These are phyloP conservation scores for Panicum hallii DNA, from an alignment of 202 grass and related monocot genomes.

Conservation along the genomic window DNA sequence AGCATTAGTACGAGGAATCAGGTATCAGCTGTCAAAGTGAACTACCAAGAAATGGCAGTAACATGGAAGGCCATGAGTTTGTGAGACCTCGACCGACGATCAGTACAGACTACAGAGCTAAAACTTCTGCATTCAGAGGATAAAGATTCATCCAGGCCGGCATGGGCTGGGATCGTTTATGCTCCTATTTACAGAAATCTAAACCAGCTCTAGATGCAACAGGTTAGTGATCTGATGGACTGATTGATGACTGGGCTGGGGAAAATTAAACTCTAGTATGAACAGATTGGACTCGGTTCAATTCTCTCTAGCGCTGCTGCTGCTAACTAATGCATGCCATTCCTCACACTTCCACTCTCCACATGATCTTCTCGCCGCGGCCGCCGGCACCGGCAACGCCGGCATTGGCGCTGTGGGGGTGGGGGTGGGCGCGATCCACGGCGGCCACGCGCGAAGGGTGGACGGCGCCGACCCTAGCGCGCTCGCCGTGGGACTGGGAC, in stretches of 20 bases:
- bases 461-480: slow-evolving; percentile 36
- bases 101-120: neutral
- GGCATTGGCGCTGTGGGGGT: neutral
- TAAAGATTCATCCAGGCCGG: slow-evolving; percentile 60
- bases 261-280: slow-evolving; percentile 58
- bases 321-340: neutral
- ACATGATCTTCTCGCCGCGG: slow-evolving; percentile 74
- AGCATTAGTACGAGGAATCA: slow-evolving; percentile 38
- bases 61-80: neutral
- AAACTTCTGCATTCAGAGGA: slow-evolving; percentile 78
- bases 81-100: neutral
- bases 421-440: slow-evolving; percentile 25
- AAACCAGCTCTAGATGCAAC: slow-evolving; percentile 36
- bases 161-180: slow-evolving; percentile 59
- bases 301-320: slow-evolving; percentile 47
- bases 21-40: neutral
- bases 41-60: slow-evolving; percentile 28
- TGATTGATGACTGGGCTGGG: slow-evolving; percentile 31
- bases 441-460: slow-evolving; percentile 56
- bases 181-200: slow-evolving; percentile 83
- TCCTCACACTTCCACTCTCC: slow-evolving; percentile 82
- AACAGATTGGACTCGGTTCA: slow-evolving; percentile 64
- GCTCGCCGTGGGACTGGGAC: slow-evolving; percentile 46
- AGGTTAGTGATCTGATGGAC: slow-evolving; percentile 49
- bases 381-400: too few species aligned